Percentiles rank a stretch among this genome's conserved stretches.
Conservation (phyloP, 805 yeast species). For the Candida patagonica region DNA sequence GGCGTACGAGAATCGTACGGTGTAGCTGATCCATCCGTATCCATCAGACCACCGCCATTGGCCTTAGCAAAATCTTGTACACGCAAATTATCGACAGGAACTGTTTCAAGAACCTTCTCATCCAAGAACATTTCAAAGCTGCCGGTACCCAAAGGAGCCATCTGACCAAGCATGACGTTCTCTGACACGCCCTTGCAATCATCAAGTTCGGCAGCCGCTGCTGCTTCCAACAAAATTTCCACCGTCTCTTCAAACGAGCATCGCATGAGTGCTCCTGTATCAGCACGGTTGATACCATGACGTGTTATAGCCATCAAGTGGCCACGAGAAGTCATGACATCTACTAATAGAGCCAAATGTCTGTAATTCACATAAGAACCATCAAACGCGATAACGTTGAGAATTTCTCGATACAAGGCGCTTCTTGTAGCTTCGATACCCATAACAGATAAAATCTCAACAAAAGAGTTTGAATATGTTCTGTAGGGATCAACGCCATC, state of each 20-base stretch:
- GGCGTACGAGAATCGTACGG: constrained; percentile 72
- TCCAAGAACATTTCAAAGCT: constrained; percentile 93
- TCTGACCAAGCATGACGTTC: constrained; percentile 93
- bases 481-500: constrained; percentile 89
- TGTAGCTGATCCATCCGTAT: constrained; percentile 88
- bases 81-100: constrained; percentile 41
- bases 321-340: constrained; percentile 97
- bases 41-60: constrained; percentile 74
- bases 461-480: constrained; percentile 93
- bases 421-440: constrained; percentile 99
- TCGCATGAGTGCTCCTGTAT: constrained; percentile 98
- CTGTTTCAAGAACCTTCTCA: constrained; percentile 66
- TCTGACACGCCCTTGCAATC: constrained; percentile 98
- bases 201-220: constrained; percentile 95
- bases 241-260: constrained; percentile 99
- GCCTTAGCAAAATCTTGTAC: constrained; percentile 36
- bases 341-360: constrained; percentile 95
- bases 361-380: constrained; percentile 99
- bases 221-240: constrained; percentile 94
- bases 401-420: constrained; percentile 86
- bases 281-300: constrained; percentile 98
- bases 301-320: constrained; percentile 98
- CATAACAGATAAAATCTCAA: constrained; percentile 85
- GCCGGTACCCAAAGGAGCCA: constrained; percentile 99
- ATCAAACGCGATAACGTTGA: constrained; percentile 97